These are phyloP conservation scores for Apiospora aurea DNA, from an alignment of 2,329 filamentous ascomycete genomes.

Conservation along the genomic window DNA sequence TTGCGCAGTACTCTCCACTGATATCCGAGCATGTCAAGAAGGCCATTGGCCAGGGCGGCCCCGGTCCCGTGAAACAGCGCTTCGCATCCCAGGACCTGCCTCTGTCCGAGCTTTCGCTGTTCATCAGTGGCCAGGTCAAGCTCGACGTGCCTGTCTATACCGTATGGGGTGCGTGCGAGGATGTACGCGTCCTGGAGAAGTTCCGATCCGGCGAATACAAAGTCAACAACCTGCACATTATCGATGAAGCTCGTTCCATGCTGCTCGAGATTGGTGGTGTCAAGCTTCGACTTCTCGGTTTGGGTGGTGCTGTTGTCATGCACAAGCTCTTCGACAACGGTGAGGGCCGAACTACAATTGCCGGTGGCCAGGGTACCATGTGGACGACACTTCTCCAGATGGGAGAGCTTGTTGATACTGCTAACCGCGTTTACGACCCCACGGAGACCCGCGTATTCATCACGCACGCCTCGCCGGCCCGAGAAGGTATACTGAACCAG, in stretches of 20 bases:
- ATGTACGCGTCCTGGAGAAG: conserved; percentile 96
- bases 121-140: conserved; percentile 87
- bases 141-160: conserved; percentile 98
- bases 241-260: conserved; percentile 96
- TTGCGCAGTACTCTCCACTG: conserved; percentile 96
- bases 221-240: conserved; percentile 95
- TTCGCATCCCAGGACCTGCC: conserved; percentile 84
- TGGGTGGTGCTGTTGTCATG: conserved; percentile 98
- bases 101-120: conserved; percentile 89
- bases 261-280: conserved; percentile 93
- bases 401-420: conserved; percentile 96
- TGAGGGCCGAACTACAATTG: conserved; percentile 96
- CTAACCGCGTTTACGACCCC: conserved; percentile 97
- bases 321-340: conserved; percentile 99
- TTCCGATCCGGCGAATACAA: conserved; percentile 98
- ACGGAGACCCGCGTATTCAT: conserved; percentile 97
- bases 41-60: conserved; percentile 68
- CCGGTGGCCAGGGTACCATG: conserved; percentile 98
- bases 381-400: conserved; percentile 99
- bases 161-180: conserved; percentile 98
- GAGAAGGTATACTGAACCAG: conserved; percentile 96
- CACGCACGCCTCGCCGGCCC: conserved; percentile 94
- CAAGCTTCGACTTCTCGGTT: conserved; percentile 90
- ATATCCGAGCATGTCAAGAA: conserved; percentile 81
- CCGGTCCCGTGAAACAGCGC: conserved; percentile 83